A percentile compares a stretch with the other conserved stretches of the same genome.
These are phyloP conservation scores for Clonostachys byssicola DNA, from an alignment of 2,329 filamentous ascomycete species.

Conservation along the genomic window DNA sequence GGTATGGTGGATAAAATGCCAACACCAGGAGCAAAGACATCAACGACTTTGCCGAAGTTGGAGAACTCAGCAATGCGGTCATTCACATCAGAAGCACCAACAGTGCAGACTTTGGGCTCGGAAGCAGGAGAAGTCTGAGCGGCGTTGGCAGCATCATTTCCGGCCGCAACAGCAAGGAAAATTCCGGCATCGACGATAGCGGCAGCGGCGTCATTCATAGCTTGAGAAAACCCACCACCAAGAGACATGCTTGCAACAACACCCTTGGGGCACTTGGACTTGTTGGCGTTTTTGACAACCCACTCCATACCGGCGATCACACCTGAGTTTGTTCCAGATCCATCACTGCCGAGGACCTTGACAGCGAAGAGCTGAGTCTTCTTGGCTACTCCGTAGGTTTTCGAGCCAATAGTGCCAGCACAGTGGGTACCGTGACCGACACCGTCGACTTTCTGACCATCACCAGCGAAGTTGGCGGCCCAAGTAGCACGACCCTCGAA, in stretches of 20 bases:
- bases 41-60: constrained; percentile 45
- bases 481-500: constrained; percentile 37
- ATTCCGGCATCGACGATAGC: constrained; percentile 38
- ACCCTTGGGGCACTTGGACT: constrained; percentile 31
- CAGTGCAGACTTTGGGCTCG: constrained; percentile 42
- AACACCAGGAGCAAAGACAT: constrained; percentile 47
- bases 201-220: constrained; percentile 46
- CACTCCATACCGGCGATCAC: constrained; percentile 40
- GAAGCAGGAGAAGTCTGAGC: constrained; percentile 41
- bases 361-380: constrained; percentile 34
- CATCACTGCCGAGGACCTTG: constrained; percentile 35
- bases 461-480: constrained; percentile 26
- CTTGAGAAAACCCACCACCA: constrained; percentile 36
- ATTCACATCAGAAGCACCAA: constrained; percentile 36
- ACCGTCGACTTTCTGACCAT: constrained; percentile 28
- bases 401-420: constrained; percentile 36
- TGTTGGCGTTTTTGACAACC: constrained; percentile 26
- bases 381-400: constrained; percentile 40
- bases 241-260: constrained; percentile 54
- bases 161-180: constrained; percentile 52
- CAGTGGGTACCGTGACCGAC: constrained; percentile 44
- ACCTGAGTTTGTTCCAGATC: constrained; percentile 28
- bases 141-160: constrained; percentile 42
- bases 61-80: constrained; percentile 41
- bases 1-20: constrained; percentile 43